Base-by-base conservation (phyloP, 108 stramenopile genomes). In the Nitzschia sp. region DNA sequence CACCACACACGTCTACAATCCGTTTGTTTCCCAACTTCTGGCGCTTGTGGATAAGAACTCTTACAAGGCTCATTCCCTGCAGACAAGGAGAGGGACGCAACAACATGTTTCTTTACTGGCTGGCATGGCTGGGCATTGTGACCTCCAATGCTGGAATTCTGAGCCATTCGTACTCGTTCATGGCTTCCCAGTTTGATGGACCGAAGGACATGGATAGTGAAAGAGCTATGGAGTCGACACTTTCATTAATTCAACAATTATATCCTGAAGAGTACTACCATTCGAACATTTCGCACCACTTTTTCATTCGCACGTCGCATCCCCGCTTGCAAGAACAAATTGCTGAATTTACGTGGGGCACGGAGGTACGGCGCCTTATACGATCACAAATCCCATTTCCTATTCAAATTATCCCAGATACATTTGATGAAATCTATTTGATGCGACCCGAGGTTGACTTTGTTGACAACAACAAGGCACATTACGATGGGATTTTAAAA, bases 371-470 rank as follows among this genome's bases (percentile, higher is more conserved):
- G 6, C 38, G 38, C 13, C 38, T 9, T 9, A 42, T 42, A 6
- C 38, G 38, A 42, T 42, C 13, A 6, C 38, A 42, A 6, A 9
- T 46, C 1, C 24, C 42, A 19, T 65, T 48, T 48, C 24, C n/a
- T 27, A 28, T 30, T 0, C n/a, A 24, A n/a, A 27, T 65, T 1
- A 49, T 49, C 15, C 48, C 26, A 0, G 64, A 65, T 24, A 28
- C 33, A 23, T 65, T 48, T 30, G 30, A 65, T 27, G 64, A 65
- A 65, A 46, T 65, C 27, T 65, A 65, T 32, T 49, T 47, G 27
- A 65, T 65, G 64, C 45, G 64, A 27, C 64, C 64, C 45, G 64
- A 65, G 46, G 46, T 47, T 27, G 64, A 65, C 27, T 51, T 65
- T 38, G 46, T 65, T 27, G 64, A 65, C 64, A 29, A 47, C 11